Evolutionary conservation across 352 stramenopile genomes (phyloP).

Genomic region (Phytophthora colocasiae): DNA sequence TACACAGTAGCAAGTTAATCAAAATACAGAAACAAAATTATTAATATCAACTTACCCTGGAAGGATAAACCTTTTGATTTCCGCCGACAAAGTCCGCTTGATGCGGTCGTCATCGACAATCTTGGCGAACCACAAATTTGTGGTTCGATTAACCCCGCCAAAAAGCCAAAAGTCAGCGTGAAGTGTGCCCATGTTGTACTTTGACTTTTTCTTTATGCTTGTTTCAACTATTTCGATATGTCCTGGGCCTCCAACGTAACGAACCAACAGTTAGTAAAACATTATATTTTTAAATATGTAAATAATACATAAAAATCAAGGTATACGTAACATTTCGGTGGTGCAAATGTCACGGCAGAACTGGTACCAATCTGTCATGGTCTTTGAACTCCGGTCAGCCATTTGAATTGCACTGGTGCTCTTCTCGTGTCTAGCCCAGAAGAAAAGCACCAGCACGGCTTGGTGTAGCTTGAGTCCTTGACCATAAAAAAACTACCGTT

Average conservation of each 20-base stretch:
- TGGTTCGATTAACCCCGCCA: not conserved
- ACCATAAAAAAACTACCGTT: not conserved
- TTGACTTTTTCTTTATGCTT: not conserved
- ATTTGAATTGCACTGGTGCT: too few species aligned
- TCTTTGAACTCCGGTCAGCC: not conserved
- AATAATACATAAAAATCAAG: too few species aligned
- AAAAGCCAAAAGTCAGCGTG: not conserved
- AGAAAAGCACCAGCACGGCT: not conserved
- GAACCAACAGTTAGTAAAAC: not conserved
- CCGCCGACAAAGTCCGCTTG: not conserved
- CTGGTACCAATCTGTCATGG: not conserved
- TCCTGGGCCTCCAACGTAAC: not conserved
- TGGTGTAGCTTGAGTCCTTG: not conserved
- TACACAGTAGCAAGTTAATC: too few species aligned
- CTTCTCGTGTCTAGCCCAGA: not conserved
- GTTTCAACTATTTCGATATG: not conserved
- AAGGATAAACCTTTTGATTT: not conserved
- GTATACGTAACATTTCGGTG: not conserved
- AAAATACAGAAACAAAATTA: too few species aligned
- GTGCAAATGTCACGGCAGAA: not conserved
- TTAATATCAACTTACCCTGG: not conserved
- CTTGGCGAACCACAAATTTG: not conserved
- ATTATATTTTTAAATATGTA: too few species aligned
- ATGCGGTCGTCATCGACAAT: not conserved
- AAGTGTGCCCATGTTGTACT: not conserved